Evolutionary conservation across 2,329 filamentous ascomycete genomes (phyloP), one percentile per base, ranked within the genome.

Genomic region (Trichoderma sp.): DNA sequence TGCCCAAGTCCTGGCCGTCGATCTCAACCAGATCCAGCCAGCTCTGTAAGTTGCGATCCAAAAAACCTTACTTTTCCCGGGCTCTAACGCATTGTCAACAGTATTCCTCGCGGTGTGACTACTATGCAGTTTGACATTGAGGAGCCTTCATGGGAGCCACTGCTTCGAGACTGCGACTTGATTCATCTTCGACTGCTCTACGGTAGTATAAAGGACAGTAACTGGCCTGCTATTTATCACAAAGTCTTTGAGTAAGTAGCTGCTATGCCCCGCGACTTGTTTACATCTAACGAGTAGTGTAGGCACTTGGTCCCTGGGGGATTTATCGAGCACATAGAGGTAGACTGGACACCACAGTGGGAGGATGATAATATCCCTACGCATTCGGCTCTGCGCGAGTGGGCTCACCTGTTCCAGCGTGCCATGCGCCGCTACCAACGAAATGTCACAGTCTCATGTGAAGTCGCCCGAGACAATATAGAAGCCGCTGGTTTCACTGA

Each of bases 291-390:
- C 30, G 34, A 61, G 17, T n/a, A 12, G 32, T 53, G 53, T 62
- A 94, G 92, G 68, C 93, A 97, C 78, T 85, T 98, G 30, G 90
- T 90, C 76, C 93, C 94, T 1, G 91, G 91, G 1, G 95, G 95
- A 68, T 88, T 87, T 78, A 86, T 98, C 70, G 95, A 98, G 81
- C 94, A 97, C 75, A 88, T 97, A 62, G 95, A 98, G 79, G 92
- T 98, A 69, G 94, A 98, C 80, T 93, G 93, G 81, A 85, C 88
- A 62, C 93, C 94, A 20, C 89, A 89, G 66, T 92, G 90, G 77
- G 91, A 94, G 74, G 89, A 93, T 76, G 86, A 87, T 43, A 88
- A 88, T 1, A 81, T 92, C 15, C 85, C 88, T 12, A 74, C 81
- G 4, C 82, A 88, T 47, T 89, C 91, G 8, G 83, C 86, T 34